phyloP scores from a whole-genome alignment of 495 filamentous ascomycete genomes.

The Annulohypoxylon moriforme region DNA sequence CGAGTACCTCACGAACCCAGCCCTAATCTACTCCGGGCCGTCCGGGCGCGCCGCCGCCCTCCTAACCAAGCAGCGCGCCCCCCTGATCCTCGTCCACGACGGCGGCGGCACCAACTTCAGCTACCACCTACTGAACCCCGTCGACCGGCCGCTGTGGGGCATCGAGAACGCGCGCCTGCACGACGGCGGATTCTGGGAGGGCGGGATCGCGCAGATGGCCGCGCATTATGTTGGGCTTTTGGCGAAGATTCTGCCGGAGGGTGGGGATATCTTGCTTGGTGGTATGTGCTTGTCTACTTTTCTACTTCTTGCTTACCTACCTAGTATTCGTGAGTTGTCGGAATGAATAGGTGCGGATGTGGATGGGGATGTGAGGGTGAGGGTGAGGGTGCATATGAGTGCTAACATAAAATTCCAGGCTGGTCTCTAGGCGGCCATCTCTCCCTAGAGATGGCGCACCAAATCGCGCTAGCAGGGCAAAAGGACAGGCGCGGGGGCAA shows the following conservation, averaged over 20 bases:
- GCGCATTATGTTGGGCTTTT: conserved; percentile 45
- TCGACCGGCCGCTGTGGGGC: conserved; percentile 51
- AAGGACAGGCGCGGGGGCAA: background rate
- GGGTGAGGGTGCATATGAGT: background rate
- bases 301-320: background rate
- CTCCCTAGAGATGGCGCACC: conserved; percentile 54
- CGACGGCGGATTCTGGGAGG: conserved; percentile 47
- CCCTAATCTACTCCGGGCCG: conserved; percentile 42
- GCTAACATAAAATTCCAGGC: conserved; percentile 44
- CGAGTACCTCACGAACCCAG: conserved; percentile 40
- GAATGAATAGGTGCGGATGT: background rate
- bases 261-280: conserved; percentile 48
- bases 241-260: conserved; percentile 44
- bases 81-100: conserved; percentile 53
- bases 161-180: conserved; percentile 52
- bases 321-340: background rate
- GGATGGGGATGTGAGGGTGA: background rate
- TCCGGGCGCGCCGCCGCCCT: background rate
- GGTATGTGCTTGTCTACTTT: conserved; percentile 17
- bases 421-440: conserved; percentile 61
- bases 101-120: conserved; percentile 53
- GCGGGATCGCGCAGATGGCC: conserved; percentile 50
- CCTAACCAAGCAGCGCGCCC: conserved; percentile 30
- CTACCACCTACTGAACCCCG: conserved; percentile 48
- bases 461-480: conserved; percentile 41